A percentile compares a stretch with the other conserved stretches of the same genome.
phyloP scores from a whole-genome alignment of 2,329 filamentous ascomycete genomes.

The Pseudogymnoascus sp. region DNA sequence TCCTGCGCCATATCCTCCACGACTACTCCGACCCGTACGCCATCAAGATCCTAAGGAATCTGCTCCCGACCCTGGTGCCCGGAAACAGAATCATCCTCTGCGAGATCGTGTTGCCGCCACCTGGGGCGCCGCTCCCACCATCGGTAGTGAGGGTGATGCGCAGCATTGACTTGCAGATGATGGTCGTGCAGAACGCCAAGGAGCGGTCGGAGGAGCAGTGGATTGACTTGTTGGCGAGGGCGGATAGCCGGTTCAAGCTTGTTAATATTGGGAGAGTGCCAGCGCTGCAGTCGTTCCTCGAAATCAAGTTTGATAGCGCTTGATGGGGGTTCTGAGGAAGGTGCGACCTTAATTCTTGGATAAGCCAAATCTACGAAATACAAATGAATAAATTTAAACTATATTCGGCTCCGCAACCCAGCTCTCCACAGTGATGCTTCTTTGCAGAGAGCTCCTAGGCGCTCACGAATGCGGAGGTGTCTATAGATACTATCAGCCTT shows the following conservation, averaged over 20 bases:
- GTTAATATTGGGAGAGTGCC: background rate
- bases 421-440: no score
- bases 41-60: conserved; percentile 31
- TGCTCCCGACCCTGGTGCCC: conserved; percentile 38
- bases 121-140: conserved; percentile 27
- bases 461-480: background rate
- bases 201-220: conserved; percentile 42
- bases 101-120: conserved; percentile 14
- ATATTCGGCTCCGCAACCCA: no score
- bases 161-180: conserved; percentile 44
- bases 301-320: background rate
- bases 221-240: conserved; percentile 42
- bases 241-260: background rate
- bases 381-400: no score
- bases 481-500: background rate
- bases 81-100: conserved; percentile 28
- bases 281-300: background rate
- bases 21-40: conserved; percentile 41
- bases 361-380: background rate
- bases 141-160: conserved; percentile 37
- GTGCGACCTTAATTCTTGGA: background rate
- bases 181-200: conserved; percentile 44
- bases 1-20: conserved; percentile 43
- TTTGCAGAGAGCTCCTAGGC: background rate
- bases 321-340: background rate